These are phyloP conservation scores for Endothia cerciana DNA, from an alignment of 2,329 filamentous ascomycete genomes.

Conservation along the genomic window DNA sequence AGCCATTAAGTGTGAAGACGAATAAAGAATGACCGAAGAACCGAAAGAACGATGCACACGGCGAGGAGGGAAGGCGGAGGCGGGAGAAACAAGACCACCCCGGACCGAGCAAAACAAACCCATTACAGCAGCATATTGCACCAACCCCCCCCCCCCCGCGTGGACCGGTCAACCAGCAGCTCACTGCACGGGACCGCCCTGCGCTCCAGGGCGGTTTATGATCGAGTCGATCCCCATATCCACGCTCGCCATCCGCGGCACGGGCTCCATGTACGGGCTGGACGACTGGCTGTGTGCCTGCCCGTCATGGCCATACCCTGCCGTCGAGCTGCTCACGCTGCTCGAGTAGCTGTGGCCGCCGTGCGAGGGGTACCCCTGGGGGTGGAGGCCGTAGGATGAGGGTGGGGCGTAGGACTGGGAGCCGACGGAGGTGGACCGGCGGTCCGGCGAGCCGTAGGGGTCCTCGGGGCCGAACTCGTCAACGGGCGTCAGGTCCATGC, in stretches of 20 bases:
- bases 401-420: constrained; percentile 32
- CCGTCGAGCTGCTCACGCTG: constrained; percentile 54
- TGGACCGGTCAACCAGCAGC: not conserved
- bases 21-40: not conserved
- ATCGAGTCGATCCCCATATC: constrained; percentile 66
- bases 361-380: constrained; percentile 32
- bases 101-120: constrained; percentile 7
- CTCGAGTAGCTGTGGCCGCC: constrained; percentile 54
- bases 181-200: constrained; percentile 7
- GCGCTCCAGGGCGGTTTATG: constrained; percentile 52
- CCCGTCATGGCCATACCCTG: constrained; percentile 36
- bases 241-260: constrained; percentile 55
- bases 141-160: not conserved
- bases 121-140: not conserved
- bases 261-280: constrained; percentile 53
- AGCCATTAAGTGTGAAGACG: not conserved
- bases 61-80: not conserved
- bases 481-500: constrained; percentile 61
- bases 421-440: constrained; percentile 45
- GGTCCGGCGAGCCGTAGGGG: constrained; percentile 60
- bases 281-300: constrained; percentile 42
- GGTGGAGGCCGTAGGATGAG: constrained; percentile 31
- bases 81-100: not conserved
- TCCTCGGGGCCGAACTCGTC: constrained; percentile 59
- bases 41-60: not conserved